Evolutionary conservation across 2,329 filamentous ascomycete genomes (phyloP).

Genomic region (Tolypocladium guangdongense): DNA sequence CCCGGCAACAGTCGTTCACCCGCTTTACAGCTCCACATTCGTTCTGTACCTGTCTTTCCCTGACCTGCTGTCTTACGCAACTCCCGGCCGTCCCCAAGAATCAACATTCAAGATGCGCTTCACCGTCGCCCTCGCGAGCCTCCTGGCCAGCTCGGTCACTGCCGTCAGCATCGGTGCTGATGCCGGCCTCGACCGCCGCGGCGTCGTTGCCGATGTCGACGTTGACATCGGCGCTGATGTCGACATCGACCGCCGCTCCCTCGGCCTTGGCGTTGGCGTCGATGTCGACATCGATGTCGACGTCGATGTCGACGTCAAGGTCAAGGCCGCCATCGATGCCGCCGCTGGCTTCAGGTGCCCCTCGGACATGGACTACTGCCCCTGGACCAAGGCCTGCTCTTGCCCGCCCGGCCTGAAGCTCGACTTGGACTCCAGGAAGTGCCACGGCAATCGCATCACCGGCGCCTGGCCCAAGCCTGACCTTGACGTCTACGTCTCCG

Average conservation of each 20-base stretch:
- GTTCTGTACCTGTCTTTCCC: neutral
- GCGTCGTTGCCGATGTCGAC: conserved; percentile 4
- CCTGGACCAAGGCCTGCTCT: conserved; percentile 29
- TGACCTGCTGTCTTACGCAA: neutral
- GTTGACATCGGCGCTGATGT: neutral
- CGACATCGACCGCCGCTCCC: too few relatives aligned
- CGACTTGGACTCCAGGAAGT: conserved; percentile 18
- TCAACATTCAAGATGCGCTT: conserved; percentile 17
- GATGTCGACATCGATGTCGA: conserved; percentile 4
- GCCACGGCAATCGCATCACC: conserved; percentile 13
- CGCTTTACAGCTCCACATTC: conserved; percentile 1
- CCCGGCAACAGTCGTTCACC: conserved; percentile 1
- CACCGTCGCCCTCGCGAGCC: conserved; percentile 15
- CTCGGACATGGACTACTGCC: conserved; percentile 22
- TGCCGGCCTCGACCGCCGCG: conserved; percentile 6
- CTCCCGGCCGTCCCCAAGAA: neutral
- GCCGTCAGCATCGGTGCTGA: conserved; percentile 2
- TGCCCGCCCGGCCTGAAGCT: conserved; percentile 30
- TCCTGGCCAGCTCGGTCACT: conserved; percentile 12
- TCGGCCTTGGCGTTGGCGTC: too few relatives aligned
- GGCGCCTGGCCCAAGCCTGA: conserved; percentile 24
- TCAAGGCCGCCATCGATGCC: conserved; percentile 10
- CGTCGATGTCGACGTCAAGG: conserved; percentile 5
- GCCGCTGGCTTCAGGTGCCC: conserved; percentile 19
- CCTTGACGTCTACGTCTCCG: conserved; percentile 12